phyloP scores from a whole-genome alignment of 1,284 basidiomycete genomes.

The Apiotrichum siamense region DNA sequence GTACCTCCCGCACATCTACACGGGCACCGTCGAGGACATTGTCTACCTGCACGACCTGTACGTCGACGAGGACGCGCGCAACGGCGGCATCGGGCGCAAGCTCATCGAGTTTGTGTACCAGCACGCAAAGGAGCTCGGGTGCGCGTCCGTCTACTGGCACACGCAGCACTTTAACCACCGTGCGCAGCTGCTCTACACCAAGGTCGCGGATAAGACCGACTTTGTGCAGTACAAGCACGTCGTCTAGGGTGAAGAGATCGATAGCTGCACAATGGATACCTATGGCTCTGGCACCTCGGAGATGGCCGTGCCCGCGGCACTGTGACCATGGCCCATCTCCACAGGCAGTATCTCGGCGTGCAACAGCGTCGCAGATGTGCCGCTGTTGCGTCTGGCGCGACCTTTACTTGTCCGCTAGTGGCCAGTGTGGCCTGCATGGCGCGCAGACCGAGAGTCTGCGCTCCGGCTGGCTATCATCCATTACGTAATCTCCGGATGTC shows the following conservation, averaged over 20 bases:
- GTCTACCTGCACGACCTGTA: constrained; percentile 20
- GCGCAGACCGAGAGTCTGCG: no score
- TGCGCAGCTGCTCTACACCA: constrained; percentile 20
- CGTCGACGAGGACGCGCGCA: constrained; percentile 12
- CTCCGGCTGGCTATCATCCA: no score
- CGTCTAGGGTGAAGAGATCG: neutral
- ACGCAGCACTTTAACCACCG: constrained; percentile 22
- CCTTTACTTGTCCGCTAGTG: no score
- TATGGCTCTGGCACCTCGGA: no score
- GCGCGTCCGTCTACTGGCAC: constrained; percentile 16
- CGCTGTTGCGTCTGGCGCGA: no score
- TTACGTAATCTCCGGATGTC: no score
- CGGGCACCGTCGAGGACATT: constrained; percentile 6
- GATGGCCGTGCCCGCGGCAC: no score
- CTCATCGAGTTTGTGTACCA: constrained; percentile 16
- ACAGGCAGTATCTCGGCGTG: no score
- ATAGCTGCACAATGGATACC: no score
- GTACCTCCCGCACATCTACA: constrained; percentile 16
- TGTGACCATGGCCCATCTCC: no score
- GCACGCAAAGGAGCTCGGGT: constrained; percentile 3
- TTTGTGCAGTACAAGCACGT: constrained; percentile 14
- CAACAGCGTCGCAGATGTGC: no score
- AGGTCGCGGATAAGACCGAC: constrained; percentile 13
- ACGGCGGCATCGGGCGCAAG: constrained; percentile 11
- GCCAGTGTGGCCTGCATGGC: no score